Percentiles rank a stretch among this genome's conserved stretches.
phyloP scores from a whole-genome alignment of 2,329 filamentous ascomycete genomes.

The Aspergillus carbonarius region DNA sequence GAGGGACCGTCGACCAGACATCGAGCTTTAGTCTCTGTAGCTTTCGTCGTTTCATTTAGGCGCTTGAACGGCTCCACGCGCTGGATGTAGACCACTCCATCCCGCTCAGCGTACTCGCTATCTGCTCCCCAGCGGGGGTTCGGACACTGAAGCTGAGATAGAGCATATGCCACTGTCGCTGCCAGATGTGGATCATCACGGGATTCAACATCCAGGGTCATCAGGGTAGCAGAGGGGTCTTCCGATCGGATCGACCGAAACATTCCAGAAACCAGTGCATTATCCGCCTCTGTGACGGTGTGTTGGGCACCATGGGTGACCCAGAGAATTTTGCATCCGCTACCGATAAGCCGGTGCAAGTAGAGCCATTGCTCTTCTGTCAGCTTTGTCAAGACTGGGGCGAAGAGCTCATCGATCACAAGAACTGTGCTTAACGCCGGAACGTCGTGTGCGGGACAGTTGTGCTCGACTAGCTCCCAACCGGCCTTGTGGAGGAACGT shows the following conservation, averaged over 20 bases:
- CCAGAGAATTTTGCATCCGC: conserved; percentile 8
- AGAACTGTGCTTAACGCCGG: neutral
- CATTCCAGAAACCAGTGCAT: conserved; percentile 5
- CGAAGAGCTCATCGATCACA: neutral
- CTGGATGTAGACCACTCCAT: conserved; percentile 11
- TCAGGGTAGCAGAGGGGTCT: conserved; percentile 5
- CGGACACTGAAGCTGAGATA: neutral
- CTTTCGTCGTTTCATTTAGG: neutral
- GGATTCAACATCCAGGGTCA: conserved; percentile 6
- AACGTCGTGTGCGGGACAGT: neutral
- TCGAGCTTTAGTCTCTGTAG: conserved; percentile 1
- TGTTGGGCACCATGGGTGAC: conserved; percentile 9
- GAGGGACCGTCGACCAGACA: too few species aligned
- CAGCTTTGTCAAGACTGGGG: neutral
- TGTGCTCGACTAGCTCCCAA: neutral
- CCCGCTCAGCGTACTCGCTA: conserved; percentile 13
- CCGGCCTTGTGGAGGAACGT: neutral
- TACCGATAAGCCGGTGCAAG: neutral
- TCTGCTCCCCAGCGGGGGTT: neutral
- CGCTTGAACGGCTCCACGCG: neutral
- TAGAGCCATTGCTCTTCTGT: neutral
- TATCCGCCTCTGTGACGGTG: neutral
- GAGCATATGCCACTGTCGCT: neutral
- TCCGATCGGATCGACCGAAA: conserved; percentile 10
- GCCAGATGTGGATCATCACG: too few species aligned